Conservation (phyloP, 2,329 filamentous ascomycete genomes). For the Pestalotiopsis fici region DNA sequence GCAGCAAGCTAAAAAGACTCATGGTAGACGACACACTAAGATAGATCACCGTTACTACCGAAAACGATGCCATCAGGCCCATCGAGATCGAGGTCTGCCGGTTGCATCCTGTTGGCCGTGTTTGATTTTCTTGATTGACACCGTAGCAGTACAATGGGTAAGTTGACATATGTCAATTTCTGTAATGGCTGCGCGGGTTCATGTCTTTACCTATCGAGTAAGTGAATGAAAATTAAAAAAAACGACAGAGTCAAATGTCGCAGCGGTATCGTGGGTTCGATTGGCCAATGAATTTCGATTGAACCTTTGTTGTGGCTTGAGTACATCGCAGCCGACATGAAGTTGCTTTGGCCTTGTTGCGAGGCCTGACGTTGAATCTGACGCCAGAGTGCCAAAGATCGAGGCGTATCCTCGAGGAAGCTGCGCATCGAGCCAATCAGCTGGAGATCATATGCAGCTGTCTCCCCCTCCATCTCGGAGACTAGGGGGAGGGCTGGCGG, state of each 20-base stretch:
- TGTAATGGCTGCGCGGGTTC: background rate
- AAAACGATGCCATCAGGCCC: too few species aligned
- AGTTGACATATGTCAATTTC: background rate
- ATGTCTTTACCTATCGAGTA: background rate
- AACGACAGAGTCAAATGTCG: background rate
- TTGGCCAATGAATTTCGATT: background rate
- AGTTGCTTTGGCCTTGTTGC: background rate
- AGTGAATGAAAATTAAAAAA: background rate
- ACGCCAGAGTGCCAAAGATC: background rate
- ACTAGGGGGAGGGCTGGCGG: background rate
- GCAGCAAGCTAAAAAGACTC: background rate
- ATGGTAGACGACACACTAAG: background rate
- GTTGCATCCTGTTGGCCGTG: background rate
- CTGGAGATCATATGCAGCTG: background rate
- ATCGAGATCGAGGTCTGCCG: background rate
- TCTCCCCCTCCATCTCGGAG: background rate
- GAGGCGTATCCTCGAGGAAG: background rate
- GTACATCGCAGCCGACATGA: background rate
- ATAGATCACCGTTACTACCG: background rate
- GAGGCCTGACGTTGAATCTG: background rate
- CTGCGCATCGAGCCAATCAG: conserved; percentile 8
- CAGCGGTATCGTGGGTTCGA: background rate
- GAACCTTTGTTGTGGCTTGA: background rate
- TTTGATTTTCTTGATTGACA: background rate
- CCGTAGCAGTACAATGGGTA: background rate